Evolutionary conservation across 306 rosid species (phyloP), one percentile per base, ranked within the genome.

Genomic region (Myrica gale): DNA sequence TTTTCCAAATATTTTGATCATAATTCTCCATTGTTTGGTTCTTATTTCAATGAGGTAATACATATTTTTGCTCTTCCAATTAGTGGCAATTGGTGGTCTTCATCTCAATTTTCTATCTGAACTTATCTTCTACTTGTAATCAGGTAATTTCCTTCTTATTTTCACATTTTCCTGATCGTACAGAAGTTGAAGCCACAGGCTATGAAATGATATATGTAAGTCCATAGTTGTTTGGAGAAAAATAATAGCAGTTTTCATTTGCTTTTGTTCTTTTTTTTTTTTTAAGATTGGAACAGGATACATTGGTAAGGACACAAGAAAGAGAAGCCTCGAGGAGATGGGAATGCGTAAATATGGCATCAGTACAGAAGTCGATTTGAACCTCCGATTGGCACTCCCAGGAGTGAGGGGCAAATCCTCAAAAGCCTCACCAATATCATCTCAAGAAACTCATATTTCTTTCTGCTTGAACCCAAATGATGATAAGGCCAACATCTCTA

Each of bases 331-430:
- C 7, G 41, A 2, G 62, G 57, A 23, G 46, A 43, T 19, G 67
- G 61, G 32, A 32, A 3, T 26, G 58, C 55, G 62, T 55, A 71
- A 72, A 46, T 0, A n/a, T 21, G 46, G n/a, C 45, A 43, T 17
- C 15, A 9, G 6, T 66, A 0, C 4, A 43, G 57, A 37, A 16
- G 23, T 77, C 7, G 80, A 69, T 69, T 69, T 77, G 58, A 68
- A 56, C 9, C 13, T 75, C 63, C 73, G 69, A 52, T 43, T 78
- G 54, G 70, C 83, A 57, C 69, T 6, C 13, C 61, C 71, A 46
- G 15, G 63, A 1, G 9, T 21, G 43, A 37, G 17, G 41, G 21
- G 37, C 11, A 21, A 1, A 37, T 9, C 53, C 19, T 23, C 71
- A 44, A 23, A 43, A 19, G 26, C 74, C 13, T 39, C 63, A 8